phyloP scores from a whole-genome alignment of 352 stramenopile species.

The Phytophthora boehmeriae region DNA sequence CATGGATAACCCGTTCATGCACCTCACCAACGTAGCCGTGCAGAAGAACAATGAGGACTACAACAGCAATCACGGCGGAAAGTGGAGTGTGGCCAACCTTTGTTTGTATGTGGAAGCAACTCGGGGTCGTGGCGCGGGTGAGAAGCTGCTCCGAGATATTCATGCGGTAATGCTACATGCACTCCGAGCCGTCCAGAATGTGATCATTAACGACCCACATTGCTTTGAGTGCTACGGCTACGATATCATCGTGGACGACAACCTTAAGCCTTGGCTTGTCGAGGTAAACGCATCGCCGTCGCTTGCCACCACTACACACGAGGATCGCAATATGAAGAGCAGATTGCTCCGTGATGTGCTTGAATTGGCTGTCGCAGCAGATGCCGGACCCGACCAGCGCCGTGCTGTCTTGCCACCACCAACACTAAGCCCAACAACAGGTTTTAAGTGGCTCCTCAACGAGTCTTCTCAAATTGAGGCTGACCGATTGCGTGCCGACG shows the following conservation, averaged over 20 bases:
- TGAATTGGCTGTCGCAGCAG: conserved; percentile 59
- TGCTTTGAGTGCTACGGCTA: conserved; percentile 97
- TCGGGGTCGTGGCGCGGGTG: conserved; percentile 50
- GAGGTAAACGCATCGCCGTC: conserved; percentile 89
- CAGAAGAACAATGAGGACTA: conserved; percentile 93
- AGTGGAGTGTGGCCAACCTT: conserved; percentile 91
- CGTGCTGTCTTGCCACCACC: conserved; percentile 43
- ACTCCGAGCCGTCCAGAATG: conserved; percentile 86
- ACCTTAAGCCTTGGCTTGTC: conserved; percentile 93
- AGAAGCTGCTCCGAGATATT: conserved; percentile 71
- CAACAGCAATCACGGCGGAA: conserved; percentile 90
- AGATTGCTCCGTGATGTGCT: conserved; percentile 73
- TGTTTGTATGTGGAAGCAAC: conserved; percentile 86
- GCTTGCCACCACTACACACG: conserved; percentile 67
- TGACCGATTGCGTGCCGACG: conserved; percentile 47
- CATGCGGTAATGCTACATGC: conserved; percentile 88
- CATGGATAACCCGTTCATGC: conserved; percentile 92
- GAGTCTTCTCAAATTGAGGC: conserved; percentile 60
- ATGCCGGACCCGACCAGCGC: conserved; percentile 52
- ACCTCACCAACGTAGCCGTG: conserved; percentile 90
- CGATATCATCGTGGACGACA: conserved; percentile 93
- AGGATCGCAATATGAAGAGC: conserved; percentile 85
- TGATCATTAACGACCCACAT: conserved; percentile 94
- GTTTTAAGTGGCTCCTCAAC: conserved; percentile 78
- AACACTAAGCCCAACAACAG: conserved; percentile 58